phyloP scores from a whole-genome alignment of 2,329 filamentous ascomycete species.

The Aspergillus nomiae region DNA sequence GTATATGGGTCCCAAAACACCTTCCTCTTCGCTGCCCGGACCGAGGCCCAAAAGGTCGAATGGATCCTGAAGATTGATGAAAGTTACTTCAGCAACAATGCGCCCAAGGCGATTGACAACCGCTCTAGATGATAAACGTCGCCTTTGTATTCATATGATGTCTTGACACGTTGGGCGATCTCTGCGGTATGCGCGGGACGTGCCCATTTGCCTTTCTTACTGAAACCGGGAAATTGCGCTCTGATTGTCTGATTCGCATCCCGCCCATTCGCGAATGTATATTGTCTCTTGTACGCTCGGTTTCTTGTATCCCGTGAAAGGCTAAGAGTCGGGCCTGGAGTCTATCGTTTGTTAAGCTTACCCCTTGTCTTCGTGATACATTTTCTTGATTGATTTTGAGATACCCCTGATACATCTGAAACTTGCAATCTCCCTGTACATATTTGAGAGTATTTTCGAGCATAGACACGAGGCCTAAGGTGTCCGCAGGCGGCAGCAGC shows the following conservation, averaged over 20 bases:
- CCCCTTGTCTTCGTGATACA: constrained; percentile 24
- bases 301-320: constrained; percentile 14
- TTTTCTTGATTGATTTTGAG: constrained; percentile 35
- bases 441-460: constrained; percentile 23
- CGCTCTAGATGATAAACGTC: constrained; percentile 23
- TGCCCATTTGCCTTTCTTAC: constrained; percentile 6
- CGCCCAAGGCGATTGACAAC: constrained; percentile 27
- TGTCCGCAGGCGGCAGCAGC: constrained; percentile 20
- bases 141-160: constrained; percentile 13
- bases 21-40: constrained; percentile 88
- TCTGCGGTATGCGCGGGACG: constrained; percentile 9
- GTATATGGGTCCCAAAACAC: constrained; percentile 94
- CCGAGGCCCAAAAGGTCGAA: constrained; percentile 89
- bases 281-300: background rate
- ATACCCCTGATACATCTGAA: constrained; percentile 42
- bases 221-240: background rate
- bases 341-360: constrained; percentile 21
- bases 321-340: constrained; percentile 20
- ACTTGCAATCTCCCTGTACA: constrained; percentile 35
- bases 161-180: constrained; percentile 10
- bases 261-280: background rate
- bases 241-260: constrained; percentile 1
- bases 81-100: constrained; percentile 59
- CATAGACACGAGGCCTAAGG: constrained; percentile 25
- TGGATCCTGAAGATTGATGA: constrained; percentile 97